Conservation (phyloP, 164 flowering plant species). For the Magnolia changhungtana region DNA sequence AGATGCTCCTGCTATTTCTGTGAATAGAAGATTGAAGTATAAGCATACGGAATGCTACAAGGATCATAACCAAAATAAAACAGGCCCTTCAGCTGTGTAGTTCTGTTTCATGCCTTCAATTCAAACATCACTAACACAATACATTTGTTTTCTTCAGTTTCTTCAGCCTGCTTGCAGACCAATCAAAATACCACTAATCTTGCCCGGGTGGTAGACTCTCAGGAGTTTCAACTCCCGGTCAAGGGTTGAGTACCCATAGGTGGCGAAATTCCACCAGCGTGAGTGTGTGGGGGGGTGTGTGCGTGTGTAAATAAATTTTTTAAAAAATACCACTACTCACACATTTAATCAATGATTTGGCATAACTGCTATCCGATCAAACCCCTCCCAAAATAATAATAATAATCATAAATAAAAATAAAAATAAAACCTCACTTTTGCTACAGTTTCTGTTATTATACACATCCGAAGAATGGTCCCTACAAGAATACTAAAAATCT, state of each 20-base stretch:
- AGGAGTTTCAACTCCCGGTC: no score
- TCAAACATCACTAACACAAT: background rate
- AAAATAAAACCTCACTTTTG: background rate
- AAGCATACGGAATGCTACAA: background rate
- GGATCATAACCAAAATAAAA: background rate
- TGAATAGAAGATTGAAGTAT: background rate
- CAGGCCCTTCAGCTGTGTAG: background rate
- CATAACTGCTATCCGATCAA: background rate
- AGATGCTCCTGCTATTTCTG: no score
- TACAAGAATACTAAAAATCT: conserved; percentile 13
- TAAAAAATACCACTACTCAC: no score
- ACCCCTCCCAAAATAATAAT: background rate
- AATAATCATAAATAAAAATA: no score
- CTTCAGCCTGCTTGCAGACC: background rate
- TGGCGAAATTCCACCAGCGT: no score
- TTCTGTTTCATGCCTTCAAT: background rate
- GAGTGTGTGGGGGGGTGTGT: no score
- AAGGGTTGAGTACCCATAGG: no score
- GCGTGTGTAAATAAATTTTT: no score
- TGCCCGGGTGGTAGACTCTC: no score
- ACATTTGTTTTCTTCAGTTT: background rate
- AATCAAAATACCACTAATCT: background rate
- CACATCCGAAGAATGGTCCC: conserved; percentile 4
- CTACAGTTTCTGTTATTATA: conserved; percentile 8
- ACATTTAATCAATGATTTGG: no score